Evolutionary conservation across 495 filamentous ascomycete genomes (phyloP), one percentile per base, ranked within the genome.

Genomic region (Echria macrotheca): DNA sequence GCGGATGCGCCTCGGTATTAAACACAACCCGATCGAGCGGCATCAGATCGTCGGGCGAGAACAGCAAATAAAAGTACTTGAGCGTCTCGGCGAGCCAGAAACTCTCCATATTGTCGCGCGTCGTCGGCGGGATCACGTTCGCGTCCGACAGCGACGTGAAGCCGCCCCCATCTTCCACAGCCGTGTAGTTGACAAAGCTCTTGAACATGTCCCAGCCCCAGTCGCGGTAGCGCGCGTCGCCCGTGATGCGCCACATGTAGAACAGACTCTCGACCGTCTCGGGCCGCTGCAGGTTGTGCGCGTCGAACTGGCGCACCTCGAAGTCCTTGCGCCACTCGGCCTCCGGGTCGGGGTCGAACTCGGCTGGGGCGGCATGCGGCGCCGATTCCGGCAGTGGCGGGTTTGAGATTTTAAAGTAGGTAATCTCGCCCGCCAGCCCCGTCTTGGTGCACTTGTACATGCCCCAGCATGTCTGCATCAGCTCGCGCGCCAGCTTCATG

Each of bases 171-270:
- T 87, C 85, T 15, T 78, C 69, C 3, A 94, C 82, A 1, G 82
- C 78, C 0, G 86, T 94, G 64, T 95, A 80, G 52, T 85, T 82
- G 60, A 91, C 71, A 64, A 99, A 97, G 1, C 83, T 79, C 69
- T 91, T 82, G 71, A 99, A 99, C 79, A 97, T 97, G 53, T 94
- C 83, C 93, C 93, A 99, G 6, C 94, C 93, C 93, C 93, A 97
- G 52, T 96, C 78, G 11, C 93, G 80, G 65, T 99, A 99, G 53
- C 80, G 87, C 21, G 78, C 73, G 49, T 99, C 91, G 23, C 87
- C 90, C 14, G 93, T 99, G 62, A 99, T 91, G 44, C 93, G 83
- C 85, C 91, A 99, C 90, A 99, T 94, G 68, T 97, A 93, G 65
- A 97, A 89, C 40, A 99, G 72, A 45, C 85, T 91, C 66, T 97